Percentiles rank a stretch among this genome's conserved stretches.
phyloP scores from a whole-genome alignment of 129 eudicot species.

The Flaveria ramosissima region DNA sequence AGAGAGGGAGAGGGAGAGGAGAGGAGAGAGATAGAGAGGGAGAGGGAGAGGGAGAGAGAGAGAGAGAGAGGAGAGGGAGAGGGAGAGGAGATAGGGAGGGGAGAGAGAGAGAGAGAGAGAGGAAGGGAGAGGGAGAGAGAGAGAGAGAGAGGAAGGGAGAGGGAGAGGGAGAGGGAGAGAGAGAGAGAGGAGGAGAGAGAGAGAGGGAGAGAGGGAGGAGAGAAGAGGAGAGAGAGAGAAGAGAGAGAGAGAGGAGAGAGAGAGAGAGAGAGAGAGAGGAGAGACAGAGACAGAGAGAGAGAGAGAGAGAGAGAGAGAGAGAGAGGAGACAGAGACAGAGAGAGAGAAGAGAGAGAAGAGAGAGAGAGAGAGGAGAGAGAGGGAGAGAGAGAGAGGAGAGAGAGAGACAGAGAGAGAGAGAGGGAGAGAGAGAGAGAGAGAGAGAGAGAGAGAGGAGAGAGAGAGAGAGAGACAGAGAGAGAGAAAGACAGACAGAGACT shows the following conservation, averaged over 20 bases:
- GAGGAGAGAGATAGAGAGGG: rapidly evolving
- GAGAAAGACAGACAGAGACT: rapidly evolving
- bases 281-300: rapidly evolving
- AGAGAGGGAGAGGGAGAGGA: rapidly evolving
- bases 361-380: rapidly evolving
- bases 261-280: rapidly evolving
- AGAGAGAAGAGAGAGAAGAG: too few species aligned
- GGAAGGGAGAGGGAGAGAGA: too few species aligned
- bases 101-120: rapidly evolving
- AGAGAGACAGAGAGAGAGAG: rapidly evolving
- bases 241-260: rapidly evolving
- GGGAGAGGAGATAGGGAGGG: rapidly evolving
- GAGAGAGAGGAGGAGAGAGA: rapidly evolving
- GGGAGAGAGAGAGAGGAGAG: rapidly evolving
- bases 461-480: rapidly evolving
- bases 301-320: rapidly evolving
- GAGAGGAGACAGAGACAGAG: rapidly evolving
- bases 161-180: rapidly evolving
- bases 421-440: rapidly evolving
- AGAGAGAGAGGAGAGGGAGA: rapidly evolving
- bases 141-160: rapidly evolving
- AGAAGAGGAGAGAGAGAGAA: too few species aligned
- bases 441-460: rapidly evolving
- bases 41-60: rapidly evolving
- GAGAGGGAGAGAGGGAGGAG: too few species aligned